Conservation (phyloP, 306 rosid species). For the Pueraria montana region DNA sequence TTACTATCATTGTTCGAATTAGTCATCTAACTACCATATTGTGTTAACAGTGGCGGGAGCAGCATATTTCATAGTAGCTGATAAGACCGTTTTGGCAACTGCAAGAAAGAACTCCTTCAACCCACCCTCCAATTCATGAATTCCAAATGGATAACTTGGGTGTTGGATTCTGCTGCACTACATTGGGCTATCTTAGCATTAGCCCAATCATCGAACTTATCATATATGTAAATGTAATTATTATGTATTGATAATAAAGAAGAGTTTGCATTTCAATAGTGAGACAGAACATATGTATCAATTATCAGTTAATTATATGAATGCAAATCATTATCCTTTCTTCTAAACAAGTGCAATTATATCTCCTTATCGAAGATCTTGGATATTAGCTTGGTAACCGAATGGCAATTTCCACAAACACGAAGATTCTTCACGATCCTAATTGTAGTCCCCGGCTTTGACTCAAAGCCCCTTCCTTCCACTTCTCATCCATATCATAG, state of each 20-base stretch:
- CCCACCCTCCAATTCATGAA: constrained; percentile 51
- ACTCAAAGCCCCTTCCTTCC: constrained; percentile 86
- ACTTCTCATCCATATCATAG: constrained; percentile 82
- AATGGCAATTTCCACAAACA: constrained; percentile 86
- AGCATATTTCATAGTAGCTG: constrained; percentile 84
- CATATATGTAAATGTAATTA: constrained; percentile 25
- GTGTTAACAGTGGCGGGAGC: constrained; percentile 73
- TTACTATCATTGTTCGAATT: constrained; percentile 4
- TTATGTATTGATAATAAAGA: constrained; percentile 34
- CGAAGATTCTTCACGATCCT: constrained; percentile 88
- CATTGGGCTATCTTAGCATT: not conserved
- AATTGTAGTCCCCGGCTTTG: constrained; percentile 78
- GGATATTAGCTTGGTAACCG: constrained; percentile 80
- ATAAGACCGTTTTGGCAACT: constrained; percentile 81
- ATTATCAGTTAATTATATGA: constrained; percentile 38
- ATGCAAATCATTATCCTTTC: constrained; percentile 41
- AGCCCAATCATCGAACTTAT: constrained; percentile 27
- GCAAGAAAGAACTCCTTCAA: constrained; percentile 84
- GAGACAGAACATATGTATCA: constrained; percentile 39
- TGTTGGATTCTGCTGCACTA: constrained; percentile 24
- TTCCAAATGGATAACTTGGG: constrained; percentile 25
- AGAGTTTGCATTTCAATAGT: constrained; percentile 42
- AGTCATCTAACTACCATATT: not conserved
- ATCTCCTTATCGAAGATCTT: constrained; percentile 83
- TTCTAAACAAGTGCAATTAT: constrained; percentile 61